phyloP scores from a whole-genome alignment of 2,329 filamentous ascomycete genomes.

The Sporothrix dimorphospora region DNA sequence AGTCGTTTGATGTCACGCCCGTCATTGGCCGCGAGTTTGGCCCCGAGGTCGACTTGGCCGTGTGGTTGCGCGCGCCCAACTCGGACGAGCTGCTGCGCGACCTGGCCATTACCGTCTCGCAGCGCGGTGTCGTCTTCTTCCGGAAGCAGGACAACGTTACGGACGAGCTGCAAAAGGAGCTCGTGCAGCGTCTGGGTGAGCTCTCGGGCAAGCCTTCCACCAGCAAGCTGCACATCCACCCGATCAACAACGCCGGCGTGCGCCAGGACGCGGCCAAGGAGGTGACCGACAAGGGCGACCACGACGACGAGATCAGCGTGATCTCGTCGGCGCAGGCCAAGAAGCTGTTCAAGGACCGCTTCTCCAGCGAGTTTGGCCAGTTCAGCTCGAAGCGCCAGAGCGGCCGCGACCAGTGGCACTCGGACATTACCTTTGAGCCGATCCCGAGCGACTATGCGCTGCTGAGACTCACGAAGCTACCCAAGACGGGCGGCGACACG shows the following conservation, averaged over 20 bases:
- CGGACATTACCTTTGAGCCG: constrained; percentile 53
- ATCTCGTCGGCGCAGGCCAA: constrained; percentile 48
- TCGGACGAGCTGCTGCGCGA: constrained; percentile 61
- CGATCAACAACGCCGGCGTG: constrained; percentile 36
- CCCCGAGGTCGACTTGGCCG: constrained; percentile 50
- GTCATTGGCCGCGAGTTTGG: constrained; percentile 60
- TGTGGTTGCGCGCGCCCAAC: constrained; percentile 58
- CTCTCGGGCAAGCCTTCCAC: constrained; percentile 45
- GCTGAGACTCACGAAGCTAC: constrained; percentile 48
- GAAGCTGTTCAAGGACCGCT: constrained; percentile 29
- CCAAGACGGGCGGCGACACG: constrained; percentile 54
- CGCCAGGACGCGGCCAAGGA: constrained; percentile 24
- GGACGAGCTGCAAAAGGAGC: constrained; percentile 30
- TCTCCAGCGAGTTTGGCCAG: neutral
- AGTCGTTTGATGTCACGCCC: constrained; percentile 55
- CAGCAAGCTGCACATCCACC: constrained; percentile 58
- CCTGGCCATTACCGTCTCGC: constrained; percentile 60
- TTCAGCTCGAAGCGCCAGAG: constrained; percentile 28
- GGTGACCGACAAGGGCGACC: constrained; percentile 1
- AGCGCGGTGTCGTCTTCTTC: constrained; percentile 55
- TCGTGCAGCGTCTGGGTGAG: constrained; percentile 32
- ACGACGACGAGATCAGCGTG: constrained; percentile 50
- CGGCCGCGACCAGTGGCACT: constrained; percentile 46
- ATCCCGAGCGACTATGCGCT: constrained; percentile 53
- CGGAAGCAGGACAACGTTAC: constrained; percentile 48